A percentile compares a stretch with the other conserved stretches of the same genome.
Conservation (phyloP, 768 basidiomycete genomes). For the Amanita muscaria region DNA sequence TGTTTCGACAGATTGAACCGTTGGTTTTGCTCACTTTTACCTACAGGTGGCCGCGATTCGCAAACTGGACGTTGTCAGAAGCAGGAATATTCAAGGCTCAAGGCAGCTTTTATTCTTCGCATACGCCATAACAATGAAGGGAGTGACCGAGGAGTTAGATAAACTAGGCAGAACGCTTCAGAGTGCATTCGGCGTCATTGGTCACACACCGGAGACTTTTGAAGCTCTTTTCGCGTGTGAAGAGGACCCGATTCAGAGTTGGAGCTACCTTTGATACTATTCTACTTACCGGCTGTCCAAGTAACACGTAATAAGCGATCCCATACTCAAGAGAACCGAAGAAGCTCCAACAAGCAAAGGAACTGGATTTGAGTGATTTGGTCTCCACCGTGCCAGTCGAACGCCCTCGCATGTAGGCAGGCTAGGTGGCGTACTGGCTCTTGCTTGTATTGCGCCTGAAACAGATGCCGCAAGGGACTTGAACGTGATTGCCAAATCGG, state of each 20-base stretch:
- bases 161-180: slow-evolving; percentile 74
- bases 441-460: too few relatives aligned
- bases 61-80: slow-evolving; percentile 79
- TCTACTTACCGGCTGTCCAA: too few relatives aligned
- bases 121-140: slow-evolving; percentile 90
- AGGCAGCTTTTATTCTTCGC: slow-evolving; percentile 88
- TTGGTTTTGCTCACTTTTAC: not conserved
- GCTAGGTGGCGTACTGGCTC: too few relatives aligned
- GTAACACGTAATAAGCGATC: too few relatives aligned
- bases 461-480: too few relatives aligned
- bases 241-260: not conserved
- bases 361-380: too few relatives aligned
- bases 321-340: too few relatives aligned
- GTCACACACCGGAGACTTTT: slow-evolving; percentile 73
- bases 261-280: too few relatives aligned
- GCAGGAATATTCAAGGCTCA: slow-evolving; percentile 71
- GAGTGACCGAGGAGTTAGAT: slow-evolving; percentile 86
- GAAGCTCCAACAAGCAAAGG: too few relatives aligned
- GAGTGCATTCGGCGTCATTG: slow-evolving; percentile 88
- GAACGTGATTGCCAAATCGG: too few relatives aligned
- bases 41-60: slow-evolving; percentile 73
- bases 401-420: too few relatives aligned
- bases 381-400: too few relatives aligned
- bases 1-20: slow-evolving; percentile 12
- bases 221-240: slow-evolving; percentile 58